phyloP scores from a whole-genome alignment of 345 rosid species.

The Populus ilicifolia region DNA sequence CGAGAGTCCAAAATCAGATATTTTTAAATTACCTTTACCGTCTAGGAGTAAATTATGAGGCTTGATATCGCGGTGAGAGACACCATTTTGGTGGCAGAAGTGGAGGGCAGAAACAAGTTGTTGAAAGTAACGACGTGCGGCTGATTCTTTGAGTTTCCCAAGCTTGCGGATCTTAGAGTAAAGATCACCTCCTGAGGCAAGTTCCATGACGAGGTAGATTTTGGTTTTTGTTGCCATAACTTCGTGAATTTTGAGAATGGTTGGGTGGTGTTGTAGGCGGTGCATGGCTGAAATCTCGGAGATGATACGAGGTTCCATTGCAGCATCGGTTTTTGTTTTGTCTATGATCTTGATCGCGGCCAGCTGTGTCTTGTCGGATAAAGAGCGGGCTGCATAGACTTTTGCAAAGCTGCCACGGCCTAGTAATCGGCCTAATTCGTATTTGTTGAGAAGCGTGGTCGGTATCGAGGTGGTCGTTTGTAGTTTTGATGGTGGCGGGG shows the following conservation, averaged over 20 bases:
- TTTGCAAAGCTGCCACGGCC: constrained; percentile 79
- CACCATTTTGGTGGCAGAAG: constrained; percentile 78
- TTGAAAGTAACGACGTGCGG: constrained; percentile 63
- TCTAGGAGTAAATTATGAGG: constrained; percentile 84
- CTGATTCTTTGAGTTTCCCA: constrained; percentile 47
- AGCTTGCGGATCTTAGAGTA: constrained; percentile 39
- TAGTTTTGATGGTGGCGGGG: constrained; percentile 4
- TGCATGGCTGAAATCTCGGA: constrained; percentile 84
- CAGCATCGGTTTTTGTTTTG: constrained; percentile 41
- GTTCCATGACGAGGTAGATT: constrained; percentile 77
- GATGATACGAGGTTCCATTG: constrained; percentile 58
- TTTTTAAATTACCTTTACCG: constrained; percentile 52
- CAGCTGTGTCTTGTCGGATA: constrained; percentile 27
- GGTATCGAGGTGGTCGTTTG: constrained; percentile 14
- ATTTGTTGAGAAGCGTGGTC: constrained; percentile 52
- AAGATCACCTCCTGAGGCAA: constrained; percentile 76
- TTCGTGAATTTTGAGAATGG: constrained; percentile 71
- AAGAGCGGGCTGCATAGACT: constrained; percentile 55
- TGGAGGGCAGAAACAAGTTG: constrained; percentile 72
- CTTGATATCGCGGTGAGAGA: constrained; percentile 85
- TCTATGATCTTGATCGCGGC: constrained; percentile 74
- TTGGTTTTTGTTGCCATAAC: constrained; percentile 82
- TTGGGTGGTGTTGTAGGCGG: constrained; percentile 67
- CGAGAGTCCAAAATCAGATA: constrained; percentile 77
- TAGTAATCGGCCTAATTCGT: constrained; percentile 52